These are phyloP conservation scores for Trypanosoma theileri DNA, from an alignment of 208 protist species.

Conservation along the genomic window DNA sequence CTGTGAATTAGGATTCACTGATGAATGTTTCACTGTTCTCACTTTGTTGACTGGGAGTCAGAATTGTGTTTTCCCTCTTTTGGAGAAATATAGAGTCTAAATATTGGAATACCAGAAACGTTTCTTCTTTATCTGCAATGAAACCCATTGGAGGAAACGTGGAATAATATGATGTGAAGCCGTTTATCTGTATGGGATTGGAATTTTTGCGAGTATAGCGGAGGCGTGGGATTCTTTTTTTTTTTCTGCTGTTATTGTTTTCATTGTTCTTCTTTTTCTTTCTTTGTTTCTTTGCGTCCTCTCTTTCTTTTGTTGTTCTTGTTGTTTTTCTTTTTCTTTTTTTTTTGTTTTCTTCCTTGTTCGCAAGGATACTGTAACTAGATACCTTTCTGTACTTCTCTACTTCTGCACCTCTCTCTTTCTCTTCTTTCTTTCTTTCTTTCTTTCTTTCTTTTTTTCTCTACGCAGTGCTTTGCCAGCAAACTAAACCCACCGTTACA, in stretches of 20 bases:
- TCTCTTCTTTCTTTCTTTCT: constrained; percentile 11
- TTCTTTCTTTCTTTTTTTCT: constrained; percentile 11
- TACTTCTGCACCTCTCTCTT: background rate
- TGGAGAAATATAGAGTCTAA: too few relatives aligned
- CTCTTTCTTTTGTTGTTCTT: constrained; percentile 23
- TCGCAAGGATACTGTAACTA: background rate
- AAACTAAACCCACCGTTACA: background rate
- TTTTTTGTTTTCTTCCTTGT: background rate
- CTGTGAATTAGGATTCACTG: too few relatives aligned
- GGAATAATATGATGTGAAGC: too few relatives aligned
- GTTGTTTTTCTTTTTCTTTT: constrained; percentile 16
- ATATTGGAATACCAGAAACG: too few relatives aligned
- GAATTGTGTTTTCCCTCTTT: too few relatives aligned
- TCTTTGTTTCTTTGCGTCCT: constrained; percentile 3
- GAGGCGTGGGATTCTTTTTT: background rate
- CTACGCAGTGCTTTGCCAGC: constrained; percentile 9
- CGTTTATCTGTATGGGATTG: too few relatives aligned
- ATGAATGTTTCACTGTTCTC: too few relatives aligned
- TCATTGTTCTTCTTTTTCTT: constrained; percentile 20
- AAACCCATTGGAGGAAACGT: too few relatives aligned
- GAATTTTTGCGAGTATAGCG: background rate
- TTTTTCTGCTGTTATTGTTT: constrained; percentile 21
- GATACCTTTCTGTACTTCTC: too few relatives aligned
- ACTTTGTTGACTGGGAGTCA: too few relatives aligned
- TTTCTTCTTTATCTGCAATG: too few relatives aligned